Base-by-base conservation (phyloP, 2,329 filamentous ascomycete genomes). In the Diaporthe sp. region DNA sequence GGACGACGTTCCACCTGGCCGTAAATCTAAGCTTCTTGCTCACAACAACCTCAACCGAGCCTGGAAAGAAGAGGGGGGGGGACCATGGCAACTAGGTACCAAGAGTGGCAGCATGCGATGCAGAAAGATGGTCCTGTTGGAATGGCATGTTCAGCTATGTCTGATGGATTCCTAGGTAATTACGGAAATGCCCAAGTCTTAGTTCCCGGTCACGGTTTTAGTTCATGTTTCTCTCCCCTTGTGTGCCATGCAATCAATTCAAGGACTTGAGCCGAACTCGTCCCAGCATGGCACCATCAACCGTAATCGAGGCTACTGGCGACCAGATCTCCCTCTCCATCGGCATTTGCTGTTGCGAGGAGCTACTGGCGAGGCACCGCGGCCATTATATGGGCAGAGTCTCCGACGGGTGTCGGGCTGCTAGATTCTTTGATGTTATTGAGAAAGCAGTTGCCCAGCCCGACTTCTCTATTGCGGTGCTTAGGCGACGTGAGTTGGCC, bases 401-500 rank as follows among this genome's bases (percentile, higher is more conserved):
- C 35, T 37, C 12, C 25, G 35, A 37, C 35, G 22, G 22, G 35
- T 12, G 6, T 30, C 12, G 5, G 10, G 6, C 17, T 47, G 39
- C 59, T 47, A 27, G 39, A 5, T 63, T 32, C 4, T 4, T 12
- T 22, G 59, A 15, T 22, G 9, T 47, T 17, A n/a, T 12, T 32
- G 25, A 25, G 25, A n/a, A 15, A 17, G 59, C 5, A 13, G 25
- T 25, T 15, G 25, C 25, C 59, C 25, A 27, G 13, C 1, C 35
- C 25, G 37, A 42, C n/a, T 42, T 42, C 15, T 30, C 15, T n/a
- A 85, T 85, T 75, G 83, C 42, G 51, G 39, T 44, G 25, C 22
- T 44, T n/a, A 51, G 44, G 12, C 25, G 22, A 19, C 4, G 65
- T 17, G n/a, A 15, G 35, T 25, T 42, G 35, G n/a, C 35, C 39